Base-by-base conservation (phyloP, 2,329 filamentous ascomycete genomes). In the Claviceps sp. region DNA sequence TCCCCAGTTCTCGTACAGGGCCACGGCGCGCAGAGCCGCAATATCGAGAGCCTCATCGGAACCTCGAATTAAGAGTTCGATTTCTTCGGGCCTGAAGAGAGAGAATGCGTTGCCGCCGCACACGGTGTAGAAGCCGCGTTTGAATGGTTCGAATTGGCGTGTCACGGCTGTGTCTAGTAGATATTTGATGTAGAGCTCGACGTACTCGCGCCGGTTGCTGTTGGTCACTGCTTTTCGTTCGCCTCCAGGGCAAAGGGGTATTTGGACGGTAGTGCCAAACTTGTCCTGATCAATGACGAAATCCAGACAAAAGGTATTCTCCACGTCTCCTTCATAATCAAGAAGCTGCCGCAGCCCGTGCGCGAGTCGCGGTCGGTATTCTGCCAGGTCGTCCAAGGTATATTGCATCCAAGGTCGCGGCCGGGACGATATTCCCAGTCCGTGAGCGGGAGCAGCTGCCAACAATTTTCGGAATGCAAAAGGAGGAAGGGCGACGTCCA, bases 81-180 rank as follows among this genome's bases (percentile, higher is more conserved):
- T 94, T 65, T 96, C 90, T 64, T 95, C 89, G 0, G 90, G 85
- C 16, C 87, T 80, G 66, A 95, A 95, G 2, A 96, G 76, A 1
- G 85, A 88, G 38, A 95, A 73, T 0, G 90, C 89, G 62, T 93
- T 95, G 38, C 89, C 88, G 38, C 85, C 86, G 62, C 88, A 95
- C 29, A 95, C 88, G 0, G 86, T 94, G 65, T 88, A 96, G 67
- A 96, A 96, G 1, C 90, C 90, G 51, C 89, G 80, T 64, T 93
- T 93, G 74, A 96, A 96, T 0, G 90, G 89, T 63, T 95, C 88
- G 57, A 94, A 96, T 62, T 95, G 89, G 42, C 87, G 78, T 40
- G 79, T 72, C 1, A 95, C 85, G 1, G 86, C 78, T 6, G 76
- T 82, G 60, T 95, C 88, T 11, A 96, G 79, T 9, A 91, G 66